Conservation (phyloP, 495 filamentous ascomycete genomes). For the Penicillium longicatenatum region DNA sequence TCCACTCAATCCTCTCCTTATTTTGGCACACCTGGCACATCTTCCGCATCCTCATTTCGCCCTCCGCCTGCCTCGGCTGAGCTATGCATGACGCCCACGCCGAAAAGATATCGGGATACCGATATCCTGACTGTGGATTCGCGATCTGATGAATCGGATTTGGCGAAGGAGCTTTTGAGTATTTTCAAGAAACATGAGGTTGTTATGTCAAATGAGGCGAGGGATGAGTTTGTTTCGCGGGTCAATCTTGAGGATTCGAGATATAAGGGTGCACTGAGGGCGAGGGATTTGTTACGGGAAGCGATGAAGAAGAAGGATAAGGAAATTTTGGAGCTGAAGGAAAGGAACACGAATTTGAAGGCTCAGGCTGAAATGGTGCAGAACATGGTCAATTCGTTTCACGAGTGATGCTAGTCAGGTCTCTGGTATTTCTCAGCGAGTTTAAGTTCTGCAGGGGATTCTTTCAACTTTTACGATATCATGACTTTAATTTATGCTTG, state of each 20-base stretch:
- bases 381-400: slow-evolving; percentile 36
- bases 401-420: background rate
- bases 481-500: background rate
- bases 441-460: background rate
- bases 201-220: slow-evolving; percentile 40
- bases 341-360: slow-evolving; percentile 38
- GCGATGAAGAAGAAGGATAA: slow-evolving; percentile 60
- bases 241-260: slow-evolving; percentile 59
- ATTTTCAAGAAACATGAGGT: slow-evolving; percentile 54
- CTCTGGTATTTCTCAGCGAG: background rate
- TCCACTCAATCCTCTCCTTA: background rate
- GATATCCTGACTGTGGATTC: slow-evolving; percentile 33
- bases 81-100: slow-evolving; percentile 51
- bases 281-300: slow-evolving; percentile 62
- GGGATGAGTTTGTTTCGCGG: slow-evolving; percentile 43
- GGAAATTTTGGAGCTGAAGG: slow-evolving; percentile 59
- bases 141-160: slow-evolving; percentile 41
- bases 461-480: background rate
- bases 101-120: slow-evolving; percentile 38
- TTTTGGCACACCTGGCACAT: background rate
- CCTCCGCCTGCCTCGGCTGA: slow-evolving; percentile 37
- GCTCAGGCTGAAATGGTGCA: slow-evolving; percentile 44
- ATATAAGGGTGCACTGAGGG: slow-evolving; percentile 57
- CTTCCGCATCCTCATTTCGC: slow-evolving; percentile 24
- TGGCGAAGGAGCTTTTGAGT: slow-evolving; percentile 52